Evolutionary conservation across 139 green algal species (phyloP).

Genomic region (Tetradesmus lagerheimii): DNA sequence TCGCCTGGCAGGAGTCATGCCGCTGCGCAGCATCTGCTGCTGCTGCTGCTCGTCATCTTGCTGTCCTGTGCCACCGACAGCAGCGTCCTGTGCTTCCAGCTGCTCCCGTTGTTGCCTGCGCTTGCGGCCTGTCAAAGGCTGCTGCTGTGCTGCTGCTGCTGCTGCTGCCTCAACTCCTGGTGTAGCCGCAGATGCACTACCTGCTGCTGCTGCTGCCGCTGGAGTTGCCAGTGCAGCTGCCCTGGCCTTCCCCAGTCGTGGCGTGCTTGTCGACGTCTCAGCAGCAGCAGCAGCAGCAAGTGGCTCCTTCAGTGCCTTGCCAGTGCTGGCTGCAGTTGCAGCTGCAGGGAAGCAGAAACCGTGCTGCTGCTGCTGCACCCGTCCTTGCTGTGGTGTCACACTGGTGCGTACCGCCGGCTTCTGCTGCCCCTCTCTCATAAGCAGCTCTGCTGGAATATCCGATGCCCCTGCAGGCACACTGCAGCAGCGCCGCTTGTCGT

Average conservation of each 20-base stretch:
- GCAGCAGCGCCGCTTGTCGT: neutral
- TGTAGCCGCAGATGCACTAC: neutral
- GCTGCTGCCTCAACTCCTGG: neutral
- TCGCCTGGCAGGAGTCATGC: neutral
- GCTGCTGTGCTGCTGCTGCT: neutral
- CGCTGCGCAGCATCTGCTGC: neutral
- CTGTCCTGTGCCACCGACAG: neutral
- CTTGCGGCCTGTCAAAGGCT: neutral
- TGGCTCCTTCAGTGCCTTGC: neutral
- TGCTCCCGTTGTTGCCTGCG: neutral
- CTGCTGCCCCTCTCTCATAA: neutral
- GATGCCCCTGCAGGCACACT: neutral
- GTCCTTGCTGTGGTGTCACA: neutral
- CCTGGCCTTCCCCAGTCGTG: neutral
- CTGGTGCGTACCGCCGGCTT: neutral
- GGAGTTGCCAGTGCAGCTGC: neutral
- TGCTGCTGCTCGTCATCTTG: neutral
- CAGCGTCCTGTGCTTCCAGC: neutral
- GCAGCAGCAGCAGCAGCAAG: neutral
- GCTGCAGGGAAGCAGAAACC: neutral
- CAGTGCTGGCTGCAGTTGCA: neutral
- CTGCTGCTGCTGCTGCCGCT: neutral
- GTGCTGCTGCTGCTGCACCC: neutral
- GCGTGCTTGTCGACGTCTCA: neutral
- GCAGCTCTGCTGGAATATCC: neutral